Conservation (phyloP, 345 rosid genomes). For the Microcos paniculata region DNA sequence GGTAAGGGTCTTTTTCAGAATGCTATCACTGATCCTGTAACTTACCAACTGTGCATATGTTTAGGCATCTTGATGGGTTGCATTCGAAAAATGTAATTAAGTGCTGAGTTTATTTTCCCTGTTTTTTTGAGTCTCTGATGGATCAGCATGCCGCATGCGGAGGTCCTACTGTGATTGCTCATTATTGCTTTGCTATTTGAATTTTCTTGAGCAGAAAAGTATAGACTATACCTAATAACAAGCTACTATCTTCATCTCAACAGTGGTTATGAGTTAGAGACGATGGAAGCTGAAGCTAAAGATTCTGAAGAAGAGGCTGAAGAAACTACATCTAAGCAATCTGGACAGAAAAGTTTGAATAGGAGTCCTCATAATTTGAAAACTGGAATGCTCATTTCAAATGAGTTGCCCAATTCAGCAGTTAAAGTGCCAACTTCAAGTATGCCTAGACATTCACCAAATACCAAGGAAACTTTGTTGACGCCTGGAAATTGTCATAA, state of each 20-base stretch:
- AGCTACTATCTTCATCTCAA: slow-evolving; percentile 3
- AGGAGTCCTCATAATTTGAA: slow-evolving; percentile 51
- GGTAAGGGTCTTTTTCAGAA: slow-evolving; percentile 39
- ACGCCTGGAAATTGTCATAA: slow-evolving; percentile 37
- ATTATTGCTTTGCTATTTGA: neutral
- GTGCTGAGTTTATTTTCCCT: neutral
- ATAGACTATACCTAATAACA: neutral
- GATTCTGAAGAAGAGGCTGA: slow-evolving; percentile 89
- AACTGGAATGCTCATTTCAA: slow-evolving; percentile 28
- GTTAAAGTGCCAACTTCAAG: slow-evolving; percentile 25
- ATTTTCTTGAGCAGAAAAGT: neutral
- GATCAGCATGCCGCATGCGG: neutral
- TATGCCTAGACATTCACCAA: slow-evolving; percentile 28
- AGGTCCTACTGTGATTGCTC: neutral
- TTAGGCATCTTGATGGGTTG: neutral
- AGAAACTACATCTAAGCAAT: slow-evolving; percentile 34
- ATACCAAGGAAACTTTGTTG: slow-evolving; percentile 22
- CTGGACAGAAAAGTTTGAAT: slow-evolving; percentile 21
- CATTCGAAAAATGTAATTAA: no score
- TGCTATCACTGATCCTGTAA: neutral
- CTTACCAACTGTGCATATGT: neutral
- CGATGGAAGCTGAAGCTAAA: slow-evolving; percentile 82
- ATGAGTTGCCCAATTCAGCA: slow-evolving; percentile 29
- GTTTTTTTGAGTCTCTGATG: neutral
- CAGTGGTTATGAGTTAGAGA: slow-evolving; percentile 83